Evolutionary conservation across 768 basidiomycete species (phyloP), one percentile per base, ranked within the genome.

Genomic region (Lentinula boryana): DNA sequence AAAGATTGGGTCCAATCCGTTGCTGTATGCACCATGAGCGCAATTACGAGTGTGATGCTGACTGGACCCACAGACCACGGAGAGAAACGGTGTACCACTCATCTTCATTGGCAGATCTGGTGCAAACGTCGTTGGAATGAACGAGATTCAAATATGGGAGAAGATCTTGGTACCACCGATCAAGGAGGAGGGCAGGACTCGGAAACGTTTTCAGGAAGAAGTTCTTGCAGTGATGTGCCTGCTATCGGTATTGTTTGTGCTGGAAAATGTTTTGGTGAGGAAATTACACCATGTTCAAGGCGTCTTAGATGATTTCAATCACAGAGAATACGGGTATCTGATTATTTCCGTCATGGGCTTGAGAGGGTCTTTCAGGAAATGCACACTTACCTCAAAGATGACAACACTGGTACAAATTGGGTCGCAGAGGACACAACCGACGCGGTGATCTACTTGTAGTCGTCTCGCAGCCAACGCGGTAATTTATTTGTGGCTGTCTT

Each of bases 1-100:
- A 56, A 56, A 27, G 55, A 56, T 36, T 56, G 55, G 55, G 55
- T 56, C 3, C 55, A 56, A n/a, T 41, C 55, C 5, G n/a, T 56
- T 23, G 41, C 23, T 18, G 55, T 56, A 41, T 21, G 53, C 15
- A 52, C 53, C 4, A 10, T 16, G 8, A 5, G 5, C 5, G 38
- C 35, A 18, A 21, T 36, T 12, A 55, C 35, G 53, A 38, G 35
- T 31, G 33, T 41, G n/a, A n/a, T 36, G 23, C 23, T 23, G 3
- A 23, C 23, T 23, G 23, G 23, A 23, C 23, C 23, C 23, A 23
- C 23, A 23, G 23, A 23, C 2, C 23, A 23, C 23, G 23, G 53
- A 55, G 23, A 31, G 5, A 18, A 9, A 9, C n/a, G 53, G 53
- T 4, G 32, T 55, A 10, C 53, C 53, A 36, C 53, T 55, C 5